Percentiles rank a stretch among this genome's conserved stretches.
Evolutionary conservation across 1,139 yeast genomes (phyloP).

Genomic region (Diutina siamensis): DNA sequence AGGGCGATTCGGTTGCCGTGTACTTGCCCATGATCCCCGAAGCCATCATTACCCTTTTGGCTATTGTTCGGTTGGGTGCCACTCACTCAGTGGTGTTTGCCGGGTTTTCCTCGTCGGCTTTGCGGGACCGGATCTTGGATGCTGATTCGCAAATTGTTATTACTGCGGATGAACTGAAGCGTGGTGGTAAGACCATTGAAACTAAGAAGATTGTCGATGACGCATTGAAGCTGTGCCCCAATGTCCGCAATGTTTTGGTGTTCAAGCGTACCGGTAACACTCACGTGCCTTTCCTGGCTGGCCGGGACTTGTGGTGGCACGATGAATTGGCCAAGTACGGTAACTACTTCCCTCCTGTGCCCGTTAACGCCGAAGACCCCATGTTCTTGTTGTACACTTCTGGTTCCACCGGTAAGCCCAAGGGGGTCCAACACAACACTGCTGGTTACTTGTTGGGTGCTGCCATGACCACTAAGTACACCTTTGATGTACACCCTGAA

Average conservation of each 20-base stretch:
- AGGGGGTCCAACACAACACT: slow-evolving; percentile 48
- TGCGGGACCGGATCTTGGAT: slow-evolving; percentile 66
- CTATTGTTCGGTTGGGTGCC: slow-evolving; percentile 71
- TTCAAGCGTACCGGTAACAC: slow-evolving; percentile 55
- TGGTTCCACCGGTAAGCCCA: slow-evolving; percentile 35
- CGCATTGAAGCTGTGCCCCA: slow-evolving; percentile 59
- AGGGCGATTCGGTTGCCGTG: slow-evolving; percentile 80
- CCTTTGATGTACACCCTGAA: slow-evolving; percentile 63
- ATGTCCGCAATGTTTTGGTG: slow-evolving; percentile 58
- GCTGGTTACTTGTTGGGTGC: slow-evolving; percentile 76
- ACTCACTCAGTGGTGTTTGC: slow-evolving; percentile 79
- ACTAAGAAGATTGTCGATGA: slow-evolving; percentile 78
- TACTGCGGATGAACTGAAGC: slow-evolving; percentile 69
- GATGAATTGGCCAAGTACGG: slow-evolving; percentile 61
- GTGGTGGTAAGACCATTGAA: slow-evolving; percentile 78
- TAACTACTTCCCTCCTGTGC: slow-evolving; percentile 49
- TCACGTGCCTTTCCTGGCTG: slow-evolving; percentile 7
- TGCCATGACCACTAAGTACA: slow-evolving; percentile 54
- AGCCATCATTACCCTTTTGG: slow-evolving; percentile 61
- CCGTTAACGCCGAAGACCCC: slow-evolving; percentile 51
- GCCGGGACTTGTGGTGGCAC: slow-evolving; percentile 76
- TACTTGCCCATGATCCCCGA: slow-evolving; percentile 84
- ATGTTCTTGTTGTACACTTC: slow-evolving; percentile 55
- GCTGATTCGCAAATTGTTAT: slow-evolving; percentile 66
- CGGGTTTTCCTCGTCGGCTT: slow-evolving; percentile 66